Conservation (phyloP, 345 rosid species). For the Euclidium syriacum region DNA sequence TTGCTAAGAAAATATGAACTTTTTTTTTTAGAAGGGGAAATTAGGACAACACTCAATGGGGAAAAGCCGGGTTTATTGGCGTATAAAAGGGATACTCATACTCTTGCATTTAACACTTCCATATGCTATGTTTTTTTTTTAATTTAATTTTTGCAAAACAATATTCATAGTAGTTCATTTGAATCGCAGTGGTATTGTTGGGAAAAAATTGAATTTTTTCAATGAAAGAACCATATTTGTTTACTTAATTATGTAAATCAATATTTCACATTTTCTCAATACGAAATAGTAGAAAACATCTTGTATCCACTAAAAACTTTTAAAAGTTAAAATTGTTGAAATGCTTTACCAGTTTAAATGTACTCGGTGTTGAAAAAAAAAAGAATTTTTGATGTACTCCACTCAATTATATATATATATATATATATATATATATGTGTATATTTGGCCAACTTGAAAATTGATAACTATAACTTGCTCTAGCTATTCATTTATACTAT, state of each 20-base stretch:
- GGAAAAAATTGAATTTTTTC: neutral
- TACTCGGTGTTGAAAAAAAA: neutral
- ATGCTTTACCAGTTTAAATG: neutral
- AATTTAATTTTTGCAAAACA: neutral
- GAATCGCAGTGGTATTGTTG: neutral
- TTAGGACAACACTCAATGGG: slow-evolving; percentile 17
- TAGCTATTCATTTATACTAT: neutral
- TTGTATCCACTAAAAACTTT: neutral
- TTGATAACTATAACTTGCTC: too few species aligned
- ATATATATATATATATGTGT: too few species aligned
- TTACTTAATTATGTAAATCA: neutral
- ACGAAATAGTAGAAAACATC: neutral
- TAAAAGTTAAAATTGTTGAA: neutral
- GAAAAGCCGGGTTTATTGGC: slow-evolving; percentile 73
- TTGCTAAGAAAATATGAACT: neutral
- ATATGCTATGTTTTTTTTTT: slow-evolving; percentile 23
- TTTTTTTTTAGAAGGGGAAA: neutral
- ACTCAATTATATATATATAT: too few species aligned
- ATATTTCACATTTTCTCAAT: neutral
- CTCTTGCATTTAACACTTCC: slow-evolving; percentile 22
- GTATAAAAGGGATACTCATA: slow-evolving; percentile 41
- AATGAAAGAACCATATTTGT: neutral
- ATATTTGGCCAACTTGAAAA: too few species aligned
- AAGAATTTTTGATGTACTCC: neutral
- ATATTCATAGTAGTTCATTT: neutral